Base-by-base conservation (phyloP, 352 stramenopile species). In the Globisporangium sylvaticum region DNA sequence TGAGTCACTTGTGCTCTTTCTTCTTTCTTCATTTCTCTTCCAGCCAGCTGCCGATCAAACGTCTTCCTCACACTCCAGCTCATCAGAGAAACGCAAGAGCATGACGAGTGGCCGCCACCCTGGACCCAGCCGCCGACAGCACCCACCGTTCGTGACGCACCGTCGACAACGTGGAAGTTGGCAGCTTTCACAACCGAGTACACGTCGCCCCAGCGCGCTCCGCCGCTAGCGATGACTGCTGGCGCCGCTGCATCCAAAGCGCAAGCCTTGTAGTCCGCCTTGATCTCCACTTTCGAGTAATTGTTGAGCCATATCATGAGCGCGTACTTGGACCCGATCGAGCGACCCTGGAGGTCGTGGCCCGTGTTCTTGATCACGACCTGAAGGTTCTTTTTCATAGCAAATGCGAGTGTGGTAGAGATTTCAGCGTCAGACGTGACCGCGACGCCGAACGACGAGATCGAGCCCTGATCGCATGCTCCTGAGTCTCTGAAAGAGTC, bases 281-380 rank as follows among this genome's bases (percentile, higher is more conserved):
- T 34, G 25, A 22, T 57, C 42, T 42, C n/a, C 18, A 57, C n/a
- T n/a, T 31, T 31, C 1, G 3, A 31, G 42, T 46, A 57, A 12
- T 46, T 18, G 42, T 65, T 18, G 9, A 57, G 39, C 42, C 59
- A 65, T 24, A 65, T 65, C 59, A 65, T 65, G 42, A 65, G 59
- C 29, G 59, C 59, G 59, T 65, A 54, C 59, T 65, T 65, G 59
- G 29, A 42, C 6, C 25, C 59, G 12, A 65, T 46, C 59, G 59
- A 65, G 46, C 59, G 59, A 1, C 59, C 59, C 29, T 65, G 59
- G 18, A 37, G 59, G 29, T 65, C 59, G 42, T 31, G 42, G 0
- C 59, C 59, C 18, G 59, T 42, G 24, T 65, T 65, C 59, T 65
- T 65, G 20, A 65, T 24, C 25, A 57, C 59, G 4, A 65, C 27